phyloP scores from a whole-genome alignment of 805 yeast species.

The Starmera amethionina region DNA sequence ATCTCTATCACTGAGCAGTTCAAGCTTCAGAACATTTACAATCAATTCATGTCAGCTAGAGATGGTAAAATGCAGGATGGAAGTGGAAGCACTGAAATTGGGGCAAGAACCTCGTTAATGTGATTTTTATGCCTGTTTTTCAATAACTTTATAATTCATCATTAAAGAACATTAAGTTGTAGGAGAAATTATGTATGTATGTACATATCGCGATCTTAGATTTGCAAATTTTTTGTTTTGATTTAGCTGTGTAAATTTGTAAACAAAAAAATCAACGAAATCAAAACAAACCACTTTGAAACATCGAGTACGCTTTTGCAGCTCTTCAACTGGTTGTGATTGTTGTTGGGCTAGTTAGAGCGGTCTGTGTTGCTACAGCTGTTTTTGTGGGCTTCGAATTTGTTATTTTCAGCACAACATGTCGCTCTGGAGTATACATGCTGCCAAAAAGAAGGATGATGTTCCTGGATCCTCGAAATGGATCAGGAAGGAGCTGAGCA shows the following conservation, averaged over 20 bases:
- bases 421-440: slow-evolving; percentile 21
- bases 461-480: slow-evolving; percentile 45
- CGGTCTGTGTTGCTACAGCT: too few species aligned
- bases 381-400: too few species aligned
- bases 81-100: slow-evolving; percentile 66
- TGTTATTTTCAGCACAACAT: slow-evolving; percentile 3
- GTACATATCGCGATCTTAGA: background rate
- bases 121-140: slow-evolving; percentile 19
- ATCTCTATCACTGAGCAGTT: slow-evolving; percentile 63
- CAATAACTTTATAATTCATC: background rate
- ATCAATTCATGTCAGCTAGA: slow-evolving; percentile 63
- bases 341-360: background rate
- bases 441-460: slow-evolving; percentile 17
- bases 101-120: slow-evolving; percentile 80
- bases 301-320: background rate
- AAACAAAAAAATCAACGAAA: background rate
- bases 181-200: too few species aligned
- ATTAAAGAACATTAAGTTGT: background rate
- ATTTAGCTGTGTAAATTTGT: background rate
- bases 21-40: slow-evolving; percentile 56
- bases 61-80: slow-evolving; percentile 90
- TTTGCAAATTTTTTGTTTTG: too few species aligned
- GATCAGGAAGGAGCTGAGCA: slow-evolving; percentile 34
- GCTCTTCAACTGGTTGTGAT: background rate
- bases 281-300: background rate